Evolutionary conservation across 2,329 filamentous ascomycete genomes (phyloP).

Genomic region (Fusarium heterosporum): DNA sequence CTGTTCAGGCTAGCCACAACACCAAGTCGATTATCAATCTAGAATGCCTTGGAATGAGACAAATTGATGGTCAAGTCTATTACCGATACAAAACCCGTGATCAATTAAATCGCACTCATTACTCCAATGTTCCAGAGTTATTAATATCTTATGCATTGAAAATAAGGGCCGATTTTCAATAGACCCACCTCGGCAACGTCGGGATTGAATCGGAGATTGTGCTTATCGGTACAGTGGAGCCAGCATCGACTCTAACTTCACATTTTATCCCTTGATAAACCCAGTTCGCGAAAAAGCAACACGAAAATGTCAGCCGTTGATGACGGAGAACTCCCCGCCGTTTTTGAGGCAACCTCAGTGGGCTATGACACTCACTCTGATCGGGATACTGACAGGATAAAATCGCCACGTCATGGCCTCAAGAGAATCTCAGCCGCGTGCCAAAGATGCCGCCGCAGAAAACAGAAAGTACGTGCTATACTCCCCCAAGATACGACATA

Average conservation of each 20-base stretch:
- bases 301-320: constrained; percentile 21
- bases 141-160: neutral
- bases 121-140: neutral
- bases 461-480: constrained; percentile 36
- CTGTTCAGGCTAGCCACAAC: too few relatives aligned
- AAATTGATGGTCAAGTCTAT: too few relatives aligned
- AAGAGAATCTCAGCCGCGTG: constrained; percentile 40
- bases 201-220: constrained; percentile 25
- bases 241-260: constrained; percentile 7
- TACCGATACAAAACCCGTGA: too few relatives aligned
- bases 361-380: constrained; percentile 25
- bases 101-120: too few relatives aligned
- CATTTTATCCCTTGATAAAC: constrained; percentile 4
- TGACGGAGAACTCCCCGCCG: constrained; percentile 26
- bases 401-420: constrained; percentile 31
- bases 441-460: constrained; percentile 40
- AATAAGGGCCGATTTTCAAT: neutral
- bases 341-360: constrained; percentile 18
- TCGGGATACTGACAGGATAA: constrained; percentile 13
- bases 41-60: too few relatives aligned
- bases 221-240: constrained; percentile 20
- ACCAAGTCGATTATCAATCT: too few relatives aligned
- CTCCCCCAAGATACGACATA: neutral
- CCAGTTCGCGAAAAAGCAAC: neutral
- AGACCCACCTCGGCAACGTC: constrained; percentile 17